Evolutionary conservation across 306 rosid species (phyloP).

Genomic region (Cercis canadensis): DNA sequence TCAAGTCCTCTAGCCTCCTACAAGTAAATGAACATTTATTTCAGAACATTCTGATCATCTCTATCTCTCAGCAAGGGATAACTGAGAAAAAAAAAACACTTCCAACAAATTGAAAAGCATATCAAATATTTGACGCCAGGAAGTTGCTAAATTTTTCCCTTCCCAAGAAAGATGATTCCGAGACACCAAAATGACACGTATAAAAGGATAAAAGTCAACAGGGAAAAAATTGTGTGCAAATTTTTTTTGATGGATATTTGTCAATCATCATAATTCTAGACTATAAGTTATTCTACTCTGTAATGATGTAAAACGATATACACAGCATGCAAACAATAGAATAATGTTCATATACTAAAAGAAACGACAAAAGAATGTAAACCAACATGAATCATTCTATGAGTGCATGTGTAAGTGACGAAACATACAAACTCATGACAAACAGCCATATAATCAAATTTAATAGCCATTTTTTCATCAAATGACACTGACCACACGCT

Average conservation of each 20-base stretch:
- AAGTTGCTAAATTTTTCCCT: no score
- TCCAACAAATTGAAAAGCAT: neutral
- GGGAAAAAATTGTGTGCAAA: slow-evolving; percentile 2
- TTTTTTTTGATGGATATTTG: neutral
- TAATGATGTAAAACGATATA: neutral
- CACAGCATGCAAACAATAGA: slow-evolving; percentile 24
- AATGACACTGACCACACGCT: slow-evolving; percentile 1
- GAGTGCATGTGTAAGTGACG: neutral
- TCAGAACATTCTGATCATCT: neutral
- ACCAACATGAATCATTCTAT: no score
- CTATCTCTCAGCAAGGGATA: neutral
- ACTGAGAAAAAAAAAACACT: no score
- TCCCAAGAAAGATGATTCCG: no score
- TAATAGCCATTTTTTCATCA: slow-evolving; percentile 13
- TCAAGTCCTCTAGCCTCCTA: slow-evolving; percentile 99
- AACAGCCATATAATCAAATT: slow-evolving; percentile 1
- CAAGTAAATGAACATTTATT: slow-evolving; percentile 20
- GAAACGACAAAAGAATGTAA: neutral
- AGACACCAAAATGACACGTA: neutral
- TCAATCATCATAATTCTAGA: slow-evolving; percentile 21
- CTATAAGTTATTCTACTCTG: neutral
- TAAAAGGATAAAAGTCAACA: neutral
- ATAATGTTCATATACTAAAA: neutral
- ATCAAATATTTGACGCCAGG: neutral
- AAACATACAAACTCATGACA: neutral